A percentile compares a stretch with the other conserved stretches of the same genome.
Conservation (phyloP, 2,329 filamentous ascomycete genomes). For the Pseudogymnoascus sp. region DNA sequence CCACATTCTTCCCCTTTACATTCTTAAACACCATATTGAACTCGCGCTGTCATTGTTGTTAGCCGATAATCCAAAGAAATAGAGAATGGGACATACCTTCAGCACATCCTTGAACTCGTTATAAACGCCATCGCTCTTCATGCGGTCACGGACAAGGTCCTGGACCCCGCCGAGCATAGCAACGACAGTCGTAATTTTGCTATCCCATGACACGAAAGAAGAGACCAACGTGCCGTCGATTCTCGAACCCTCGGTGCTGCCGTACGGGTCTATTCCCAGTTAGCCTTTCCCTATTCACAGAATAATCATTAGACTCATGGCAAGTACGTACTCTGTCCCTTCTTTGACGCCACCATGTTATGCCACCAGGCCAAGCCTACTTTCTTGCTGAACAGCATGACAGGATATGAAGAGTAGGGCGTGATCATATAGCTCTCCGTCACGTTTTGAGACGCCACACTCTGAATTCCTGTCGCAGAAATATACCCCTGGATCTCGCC, state of each 20-base stretch:
- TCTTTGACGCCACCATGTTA: conserved; percentile 35
- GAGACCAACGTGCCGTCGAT: conserved; percentile 34
- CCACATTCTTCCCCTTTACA: conserved; percentile 11
- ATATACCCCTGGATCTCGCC: conserved; percentile 34
- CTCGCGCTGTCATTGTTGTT: conserved; percentile 3
- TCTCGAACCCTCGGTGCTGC: conserved; percentile 35
- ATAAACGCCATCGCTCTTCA: conserved; percentile 33
- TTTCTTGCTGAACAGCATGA: conserved; percentile 29
- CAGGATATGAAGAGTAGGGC: conserved; percentile 24
- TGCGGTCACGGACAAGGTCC: conserved; percentile 32
- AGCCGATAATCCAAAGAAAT: neutral
- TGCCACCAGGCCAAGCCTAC: conserved; percentile 37
- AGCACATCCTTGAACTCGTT: conserved; percentile 27
- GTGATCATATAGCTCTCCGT: conserved; percentile 36
- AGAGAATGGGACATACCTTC: neutral
- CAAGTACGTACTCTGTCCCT: conserved; percentile 34
- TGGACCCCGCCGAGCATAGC: conserved; percentile 33
- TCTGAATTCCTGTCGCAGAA: conserved; percentile 34
- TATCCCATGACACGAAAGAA: conserved; percentile 37
- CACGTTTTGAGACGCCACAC: conserved; percentile 32
- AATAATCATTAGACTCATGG: neutral
- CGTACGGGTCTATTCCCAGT: conserved; percentile 29
- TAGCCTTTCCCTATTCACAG: neutral
- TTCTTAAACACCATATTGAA: conserved; percentile 11
- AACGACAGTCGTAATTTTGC: conserved; percentile 35